Base-by-base conservation (phyloP, 169 alveolate species). In the Plasmodium gallinaceum region DNA sequence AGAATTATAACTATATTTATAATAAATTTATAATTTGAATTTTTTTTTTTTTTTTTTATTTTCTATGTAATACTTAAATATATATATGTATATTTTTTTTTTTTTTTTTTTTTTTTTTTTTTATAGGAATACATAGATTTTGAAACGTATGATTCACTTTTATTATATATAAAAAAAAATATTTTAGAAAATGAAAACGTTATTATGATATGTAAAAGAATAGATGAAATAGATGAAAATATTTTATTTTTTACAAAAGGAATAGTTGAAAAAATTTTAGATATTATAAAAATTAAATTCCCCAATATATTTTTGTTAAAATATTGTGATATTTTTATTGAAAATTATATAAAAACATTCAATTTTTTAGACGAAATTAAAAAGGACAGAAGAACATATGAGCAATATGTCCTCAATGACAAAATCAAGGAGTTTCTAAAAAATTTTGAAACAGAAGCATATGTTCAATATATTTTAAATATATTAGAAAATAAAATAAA, bases 301-400 rank as follows among this genome's bases (percentile, higher is more conserved):
- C 32, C 16, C 46, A 57, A 86, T 70, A 71, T 86, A 16, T 86
- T 86, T 71, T 9, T 60, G 42, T 52, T 86, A 71, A 86, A 64
- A 12, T 90, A 92, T 26, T 88, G 87, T 66, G 95, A 92, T 32
- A 54, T 75, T 20, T 91, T 90, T 66, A 74, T 92, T 61, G 88
- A 87, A n/a, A 88, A 89, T 54, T 90, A 92, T 58, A 83, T 71
- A 16, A 88, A 90, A 52, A 88, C 95, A 51, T 18, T 57, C 2
- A 88, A 89, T 43, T 70, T 87, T 86, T 74, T 86, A 7, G 60
- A 86, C 42, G 71, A 88, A 42, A 75, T 75, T 60, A 80, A 76
- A 70, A 78, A 72, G 18, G 32, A 64, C n/a, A 72, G 51, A 73
- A 78, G 73, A 24, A 57, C 16, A 42, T 80, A 88, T 78, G 93